A percentile compares a stretch with the other conserved stretches of the same genome.
Evolutionary conservation across 2,329 filamentous ascomycete genomes (phyloP).

Genomic region (Sclerotinia minor): DNA sequence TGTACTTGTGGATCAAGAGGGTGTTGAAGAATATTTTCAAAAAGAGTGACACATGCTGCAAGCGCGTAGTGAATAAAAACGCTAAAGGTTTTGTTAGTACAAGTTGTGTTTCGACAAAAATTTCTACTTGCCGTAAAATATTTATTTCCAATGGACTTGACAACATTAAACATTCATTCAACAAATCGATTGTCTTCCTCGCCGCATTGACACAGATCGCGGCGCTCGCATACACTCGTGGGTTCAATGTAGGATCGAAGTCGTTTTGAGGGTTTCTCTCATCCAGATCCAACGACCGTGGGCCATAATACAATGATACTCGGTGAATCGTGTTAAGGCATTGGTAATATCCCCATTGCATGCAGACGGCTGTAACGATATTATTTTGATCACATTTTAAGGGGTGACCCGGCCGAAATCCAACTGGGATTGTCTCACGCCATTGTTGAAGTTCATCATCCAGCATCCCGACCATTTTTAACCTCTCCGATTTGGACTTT

Average conservation of each 20-base stretch:
- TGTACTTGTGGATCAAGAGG: slow-evolving; percentile 81
- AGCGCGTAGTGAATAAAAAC: slow-evolving; percentile 75
- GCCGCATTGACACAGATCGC: slow-evolving; percentile 33
- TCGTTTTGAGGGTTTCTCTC: slow-evolving; percentile 23
- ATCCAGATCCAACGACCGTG: slow-evolving; percentile 21
- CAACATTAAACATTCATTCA: slow-evolving; percentile 28
- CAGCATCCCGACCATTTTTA: slow-evolving; percentile 32
- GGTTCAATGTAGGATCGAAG: slow-evolving; percentile 27
- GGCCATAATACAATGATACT: slow-evolving; percentile 30
- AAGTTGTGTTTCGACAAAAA: background rate
- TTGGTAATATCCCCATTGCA: slow-evolving; percentile 36
- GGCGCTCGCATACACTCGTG: slow-evolving; percentile 31
- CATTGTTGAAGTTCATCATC: slow-evolving; percentile 35
- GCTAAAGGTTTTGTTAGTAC: slow-evolving; percentile 20
- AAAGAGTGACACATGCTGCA: slow-evolving; percentile 85
- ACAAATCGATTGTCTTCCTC: slow-evolving; percentile 30
- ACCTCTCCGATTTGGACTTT: slow-evolving; percentile 32
- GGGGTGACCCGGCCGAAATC: slow-evolving; percentile 34
- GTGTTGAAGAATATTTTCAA: slow-evolving; percentile 92
- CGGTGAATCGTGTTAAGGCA: slow-evolving; percentile 33
- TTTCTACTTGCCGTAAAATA: slow-evolving; percentile 17
- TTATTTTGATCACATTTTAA: slow-evolving; percentile 31
- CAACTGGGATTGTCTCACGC: slow-evolving; percentile 33
- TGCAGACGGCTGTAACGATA: slow-evolving; percentile 31
- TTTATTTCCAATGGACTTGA: slow-evolving; percentile 30